Evolutionary conservation across 2,329 filamentous ascomycete genomes (phyloP).

Genomic region (Myriosclerotinia duriaeana): DNA sequence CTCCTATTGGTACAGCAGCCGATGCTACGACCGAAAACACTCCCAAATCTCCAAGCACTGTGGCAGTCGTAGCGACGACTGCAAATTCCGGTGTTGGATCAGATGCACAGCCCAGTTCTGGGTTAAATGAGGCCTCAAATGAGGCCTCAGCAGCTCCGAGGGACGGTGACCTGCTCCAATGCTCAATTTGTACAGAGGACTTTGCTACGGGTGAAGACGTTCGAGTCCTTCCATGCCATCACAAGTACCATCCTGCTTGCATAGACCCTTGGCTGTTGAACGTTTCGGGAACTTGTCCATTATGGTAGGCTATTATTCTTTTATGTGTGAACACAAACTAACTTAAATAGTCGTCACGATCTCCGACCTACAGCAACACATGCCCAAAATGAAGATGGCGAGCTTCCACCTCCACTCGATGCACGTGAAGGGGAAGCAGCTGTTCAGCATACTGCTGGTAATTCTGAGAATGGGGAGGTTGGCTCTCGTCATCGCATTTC

Average conservation of each 20-base stretch:
- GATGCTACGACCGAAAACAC: constrained; percentile 19
- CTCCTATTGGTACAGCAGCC: constrained; percentile 25
- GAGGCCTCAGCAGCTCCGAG: constrained; percentile 25
- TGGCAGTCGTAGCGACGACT: neutral
- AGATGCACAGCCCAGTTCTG: constrained; percentile 29
- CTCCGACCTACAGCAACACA: constrained; percentile 38
- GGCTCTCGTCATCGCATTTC: constrained; percentile 49
- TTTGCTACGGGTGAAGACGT: constrained; percentile 66
- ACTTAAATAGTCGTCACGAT: constrained; percentile 42
- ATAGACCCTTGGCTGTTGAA: constrained; percentile 71
- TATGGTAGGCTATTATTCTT: constrained; percentile 53
- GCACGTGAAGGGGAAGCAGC: constrained; percentile 32
- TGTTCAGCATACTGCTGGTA: constrained; percentile 41
- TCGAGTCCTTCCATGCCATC: constrained; percentile 64
- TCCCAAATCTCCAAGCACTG: neutral
- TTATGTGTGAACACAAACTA: constrained; percentile 22
- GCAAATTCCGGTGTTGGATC: constrained; percentile 31
- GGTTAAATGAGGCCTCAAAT: neutral
- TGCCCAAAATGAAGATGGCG: constrained; percentile 31
- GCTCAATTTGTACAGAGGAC: constrained; percentile 70
- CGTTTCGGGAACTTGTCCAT: constrained; percentile 66
- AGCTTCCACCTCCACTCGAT: constrained; percentile 36
- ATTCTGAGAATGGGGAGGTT: constrained; percentile 39
- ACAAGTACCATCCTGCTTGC: constrained; percentile 67
- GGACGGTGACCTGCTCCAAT: constrained; percentile 47